Evolutionary conservation across 257 asterid genomes (phyloP), one percentile per base, ranked within the genome.

Genomic region (Solanum clarkiae): DNA sequence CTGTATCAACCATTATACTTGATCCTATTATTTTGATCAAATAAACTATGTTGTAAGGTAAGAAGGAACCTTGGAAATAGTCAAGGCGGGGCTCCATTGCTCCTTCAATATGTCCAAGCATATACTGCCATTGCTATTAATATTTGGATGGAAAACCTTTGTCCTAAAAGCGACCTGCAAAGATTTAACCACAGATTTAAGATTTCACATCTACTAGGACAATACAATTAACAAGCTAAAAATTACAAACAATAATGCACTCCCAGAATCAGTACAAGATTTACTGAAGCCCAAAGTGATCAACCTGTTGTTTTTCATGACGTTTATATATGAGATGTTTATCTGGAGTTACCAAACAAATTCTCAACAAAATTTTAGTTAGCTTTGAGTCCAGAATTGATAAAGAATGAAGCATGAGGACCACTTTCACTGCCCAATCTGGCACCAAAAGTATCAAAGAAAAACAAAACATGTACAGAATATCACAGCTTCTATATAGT

Each of bases 21-120:
- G 10, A 24, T 24, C 26, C 45, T 24, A 62, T 44, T 82, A 82
- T 60, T 40, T 11, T 26, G 47, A 44, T 44, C n/a, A 9, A 51
- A 59, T 0, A 10, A 24, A 10, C 17, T 11, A 74, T 75, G 51
- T 77, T 53, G 66, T 59, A 18, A 44, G 20, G 22, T 59, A 44
- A 63, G 49, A 62, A 32, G n/a, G 24, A 71, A 86, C 88, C 88
- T 86, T 86, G 45, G 88, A 86, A 82, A 86, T 82, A 70, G 88
- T 86, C 22, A 86, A 83, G 69, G 88, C 88, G 5, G 88, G 88
- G 86, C 88, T 86, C 86, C 88, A 86, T n/a, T 86, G 86, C 54
- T 86, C 88, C 88, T 86, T 86, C 88, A 86, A 82, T 81, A 86
- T 86, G 69, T 86, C 88, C 60, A 86, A 85, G 84, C 88, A 86